A percentile compares a stretch with the other conserved stretches of the same genome.
Evolutionary conservation across 2,329 filamentous ascomycete genomes (phyloP).

Genomic region (Colletotrichum sublineola): DNA sequence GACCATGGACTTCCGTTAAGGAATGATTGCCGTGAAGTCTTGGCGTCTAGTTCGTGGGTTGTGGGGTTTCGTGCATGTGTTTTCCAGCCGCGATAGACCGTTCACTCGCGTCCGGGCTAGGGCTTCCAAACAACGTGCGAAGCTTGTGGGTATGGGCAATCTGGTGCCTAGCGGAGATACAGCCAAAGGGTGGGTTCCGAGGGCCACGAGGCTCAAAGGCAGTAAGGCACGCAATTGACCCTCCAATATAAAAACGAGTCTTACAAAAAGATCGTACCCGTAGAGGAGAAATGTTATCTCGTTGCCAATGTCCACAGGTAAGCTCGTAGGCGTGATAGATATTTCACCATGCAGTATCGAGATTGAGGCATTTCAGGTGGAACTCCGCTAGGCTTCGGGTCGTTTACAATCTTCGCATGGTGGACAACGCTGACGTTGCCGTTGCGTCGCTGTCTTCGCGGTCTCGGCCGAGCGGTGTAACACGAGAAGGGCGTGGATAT

Average conservation of each 20-base stretch:
- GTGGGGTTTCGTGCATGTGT: neutral
- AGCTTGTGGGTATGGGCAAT: neutral
- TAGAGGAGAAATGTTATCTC: constrained; percentile 26
- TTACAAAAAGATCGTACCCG: constrained; percentile 19
- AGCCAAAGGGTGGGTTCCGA: constrained; percentile 7
- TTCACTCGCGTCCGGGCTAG: neutral
- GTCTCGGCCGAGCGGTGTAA: constrained; percentile 38
- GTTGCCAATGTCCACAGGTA: constrained; percentile 33
- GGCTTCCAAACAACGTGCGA: neutral
- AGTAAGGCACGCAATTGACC: neutral
- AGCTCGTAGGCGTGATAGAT: constrained; percentile 33
- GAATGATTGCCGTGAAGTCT: neutral
- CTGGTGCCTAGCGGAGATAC: neutral
- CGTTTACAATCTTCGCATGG: constrained; percentile 16
- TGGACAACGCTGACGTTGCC: constrained; percentile 33
- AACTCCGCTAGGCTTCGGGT: constrained; percentile 27
- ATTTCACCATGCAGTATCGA: constrained; percentile 28
- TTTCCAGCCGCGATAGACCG: neutral
- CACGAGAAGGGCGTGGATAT: constrained; percentile 2
- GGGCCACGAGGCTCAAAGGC: constrained; percentile 26
- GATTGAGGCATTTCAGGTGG: constrained; percentile 38
- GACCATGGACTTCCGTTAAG: neutral
- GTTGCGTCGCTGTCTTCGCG: constrained; percentile 36
- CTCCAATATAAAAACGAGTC: constrained; percentile 11
- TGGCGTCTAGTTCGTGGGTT: neutral